A percentile compares a stretch with the other conserved stretches of the same genome.
phyloP scores from a whole-genome alignment of 2,329 filamentous ascomycete genomes.

The Arthroderma sp. region DNA sequence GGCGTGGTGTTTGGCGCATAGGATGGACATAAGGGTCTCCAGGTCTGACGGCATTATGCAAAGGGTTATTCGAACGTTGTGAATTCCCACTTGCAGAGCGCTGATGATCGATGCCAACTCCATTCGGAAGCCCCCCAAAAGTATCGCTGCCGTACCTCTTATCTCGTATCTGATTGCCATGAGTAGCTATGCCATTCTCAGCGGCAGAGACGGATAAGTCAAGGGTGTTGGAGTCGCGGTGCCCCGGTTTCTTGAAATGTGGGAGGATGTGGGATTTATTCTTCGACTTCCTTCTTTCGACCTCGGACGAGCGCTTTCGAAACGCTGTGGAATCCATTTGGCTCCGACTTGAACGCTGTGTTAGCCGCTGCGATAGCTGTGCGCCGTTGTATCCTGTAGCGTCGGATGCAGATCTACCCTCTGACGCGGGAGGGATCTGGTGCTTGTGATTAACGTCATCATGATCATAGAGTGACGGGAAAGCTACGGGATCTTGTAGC shows the following conservation, averaged over 20 bases:
- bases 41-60: slow-evolving; percentile 36
- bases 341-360: too few species aligned
- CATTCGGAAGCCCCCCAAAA: slow-evolving; percentile 24
- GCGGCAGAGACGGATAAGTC: slow-evolving; percentile 43
- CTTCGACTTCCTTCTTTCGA: slow-evolving; percentile 1
- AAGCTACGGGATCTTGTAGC: too few species aligned
- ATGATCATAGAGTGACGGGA: too few species aligned
- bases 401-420: too few species aligned
- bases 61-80: slow-evolving; percentile 33
- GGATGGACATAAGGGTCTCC: slow-evolving; percentile 41
- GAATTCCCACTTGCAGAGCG: slow-evolving; percentile 44
- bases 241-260: slow-evolving; percentile 40
- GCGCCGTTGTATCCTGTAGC: too few species aligned
- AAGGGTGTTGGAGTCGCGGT: slow-evolving; percentile 36
- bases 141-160: slow-evolving; percentile 20
- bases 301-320: background rate
- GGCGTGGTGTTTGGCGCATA: slow-evolving; percentile 42
- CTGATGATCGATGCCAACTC: slow-evolving; percentile 32
- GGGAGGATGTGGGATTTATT: slow-evolving; percentile 39
- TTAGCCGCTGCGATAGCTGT: too few species aligned
- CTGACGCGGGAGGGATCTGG: too few species aligned
- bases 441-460: too few species aligned
- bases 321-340: too few species aligned
- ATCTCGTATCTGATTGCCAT: slow-evolving; percentile 22
- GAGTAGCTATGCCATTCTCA: slow-evolving; percentile 45